Base-by-base conservation (phyloP, 768 basidiomycete genomes). In the Trametes maxima region DNA sequence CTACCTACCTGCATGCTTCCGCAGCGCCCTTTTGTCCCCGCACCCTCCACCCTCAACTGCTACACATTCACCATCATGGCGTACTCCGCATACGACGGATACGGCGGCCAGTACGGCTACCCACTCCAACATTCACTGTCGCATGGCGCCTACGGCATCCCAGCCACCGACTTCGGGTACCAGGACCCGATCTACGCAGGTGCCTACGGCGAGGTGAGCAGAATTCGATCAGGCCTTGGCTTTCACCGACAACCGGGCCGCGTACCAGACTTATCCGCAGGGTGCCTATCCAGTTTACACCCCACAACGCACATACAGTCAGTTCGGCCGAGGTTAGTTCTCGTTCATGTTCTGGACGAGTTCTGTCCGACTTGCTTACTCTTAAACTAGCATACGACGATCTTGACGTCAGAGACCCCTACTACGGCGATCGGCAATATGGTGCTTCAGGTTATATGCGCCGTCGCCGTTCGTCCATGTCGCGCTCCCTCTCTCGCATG, bases 371-470 rank as follows among this genome's bases (percentile, higher is more conserved):
- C 43, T 50, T 61, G 13, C 63, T 21, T 33, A 22, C 44, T 22
- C 52, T 42, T 21, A 13, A 7, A 1, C 36, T 54, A 85, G 82
- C 82, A 21, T 87, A 85, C 69, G 87, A 88, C 59, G 84, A 86
- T 63, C 65, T 80, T 44, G 79, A 77, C 19, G 57, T 78, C 40
- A 69, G 72, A 28, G 84, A 86, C 42, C 68, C 78, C 2, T 86
- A 87, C 70, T 86, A 86, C 67, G 72, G 69, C 45, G 68, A 69
- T 25, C 53, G 60, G 19, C 52, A 58, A 16, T 39, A 60, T 24
- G 17, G 43, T 51, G n/a, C 54, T 0, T 10, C 55, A 13, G 28
- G 28, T 33, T 54, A 47, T 17, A 53, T 60, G 39, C 51, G 66
- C 51, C 66, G 65, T n/a, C 66, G 69, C 35, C 80, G 82, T 68